These are phyloP conservation scores for Coemansia sp. DNA, from an alignment of 192 early-diverging fungal species.

Conservation along the genomic window DNA sequence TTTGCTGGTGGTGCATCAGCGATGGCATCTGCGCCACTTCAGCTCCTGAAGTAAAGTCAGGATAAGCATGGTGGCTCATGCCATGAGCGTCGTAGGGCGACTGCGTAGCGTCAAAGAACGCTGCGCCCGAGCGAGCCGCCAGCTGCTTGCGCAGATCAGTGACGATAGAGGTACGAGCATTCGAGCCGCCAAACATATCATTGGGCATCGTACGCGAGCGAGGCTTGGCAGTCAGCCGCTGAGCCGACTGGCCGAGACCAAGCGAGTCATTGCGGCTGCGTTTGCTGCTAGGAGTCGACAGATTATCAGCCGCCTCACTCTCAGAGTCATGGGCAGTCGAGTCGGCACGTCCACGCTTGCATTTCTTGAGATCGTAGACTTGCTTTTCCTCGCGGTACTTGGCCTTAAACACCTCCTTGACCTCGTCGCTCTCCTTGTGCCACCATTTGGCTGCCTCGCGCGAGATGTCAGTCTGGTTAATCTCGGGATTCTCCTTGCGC, in stretches of 20 bases:
- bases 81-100: constrained; percentile 32
- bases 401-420: constrained; percentile 41
- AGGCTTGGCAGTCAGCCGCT: constrained; percentile 28
- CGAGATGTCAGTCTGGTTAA: constrained; percentile 55
- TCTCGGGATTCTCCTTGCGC: constrained; percentile 41
- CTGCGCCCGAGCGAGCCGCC: constrained; percentile 27
- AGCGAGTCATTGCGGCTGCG: constrained; percentile 13
- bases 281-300: constrained; percentile 14
- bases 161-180: constrained; percentile 18
- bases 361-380: constrained; percentile 37
- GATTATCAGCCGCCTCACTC: neutral
- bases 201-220: constrained; percentile 45
- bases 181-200: constrained; percentile 18
- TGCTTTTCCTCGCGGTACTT: constrained; percentile 46
- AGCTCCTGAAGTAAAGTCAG: constrained; percentile 4
- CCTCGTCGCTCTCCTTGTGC: constrained; percentile 49
- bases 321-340: neutral
- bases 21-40: constrained; percentile 17
- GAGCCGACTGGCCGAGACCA: constrained; percentile 10
- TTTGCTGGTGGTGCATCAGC: constrained; percentile 19
- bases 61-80: constrained; percentile 25
- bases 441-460: constrained; percentile 50
- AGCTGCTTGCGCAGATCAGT: constrained; percentile 48
- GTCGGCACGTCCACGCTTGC: constrained; percentile 33
- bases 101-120: constrained; percentile 21